Percentiles rank a stretch among this genome's conserved stretches.
phyloP scores from a whole-genome alignment of 2,329 filamentous ascomycete genomes.

The Xylariaceae sp. region DNA sequence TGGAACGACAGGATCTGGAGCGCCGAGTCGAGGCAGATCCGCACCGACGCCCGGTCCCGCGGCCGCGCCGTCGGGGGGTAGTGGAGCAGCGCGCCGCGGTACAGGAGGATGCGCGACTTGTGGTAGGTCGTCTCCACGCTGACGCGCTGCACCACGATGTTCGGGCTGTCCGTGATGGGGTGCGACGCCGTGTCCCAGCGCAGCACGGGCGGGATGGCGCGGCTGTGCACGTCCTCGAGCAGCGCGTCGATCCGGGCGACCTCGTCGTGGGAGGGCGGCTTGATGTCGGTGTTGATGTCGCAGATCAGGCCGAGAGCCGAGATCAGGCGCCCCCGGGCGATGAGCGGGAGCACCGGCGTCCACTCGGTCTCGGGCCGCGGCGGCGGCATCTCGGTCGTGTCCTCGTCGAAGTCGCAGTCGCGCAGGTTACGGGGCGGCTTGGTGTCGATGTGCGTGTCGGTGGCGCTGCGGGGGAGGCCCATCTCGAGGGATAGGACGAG shows the following conservation, averaged over 20 bases:
- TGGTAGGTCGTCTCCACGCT: constrained; percentile 25
- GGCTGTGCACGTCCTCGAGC: constrained; percentile 16
- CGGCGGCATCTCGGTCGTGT: constrained; percentile 33
- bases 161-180: constrained; percentile 19
- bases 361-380: constrained; percentile 27
- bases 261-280: constrained; percentile 13
- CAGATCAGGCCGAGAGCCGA: too few relatives aligned
- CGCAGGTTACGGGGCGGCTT: constrained; percentile 37
- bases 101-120: constrained; percentile 28
- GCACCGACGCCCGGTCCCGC: constrained; percentile 21
- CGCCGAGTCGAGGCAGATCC: constrained; percentile 17
- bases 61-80: too few relatives aligned
- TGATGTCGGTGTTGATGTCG: constrained; percentile 12
- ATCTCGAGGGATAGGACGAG: constrained; percentile 36
- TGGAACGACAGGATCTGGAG: constrained; percentile 20
- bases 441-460: constrained; percentile 35
- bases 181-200: constrained; percentile 14
- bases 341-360: too few relatives aligned
- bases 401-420: constrained; percentile 37
- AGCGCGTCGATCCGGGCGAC: constrained; percentile 17
- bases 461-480: constrained; percentile 39
- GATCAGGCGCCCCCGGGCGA: too few relatives aligned
- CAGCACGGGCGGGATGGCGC: too few relatives aligned
- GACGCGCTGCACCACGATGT: constrained; percentile 22
- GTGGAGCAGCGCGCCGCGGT: constrained; percentile 26